A percentile compares a stretch with the other conserved stretches of the same genome.
Conservation (phyloP, 176 grass and related monocot genomes). For the Oryza brachyantha region DNA sequence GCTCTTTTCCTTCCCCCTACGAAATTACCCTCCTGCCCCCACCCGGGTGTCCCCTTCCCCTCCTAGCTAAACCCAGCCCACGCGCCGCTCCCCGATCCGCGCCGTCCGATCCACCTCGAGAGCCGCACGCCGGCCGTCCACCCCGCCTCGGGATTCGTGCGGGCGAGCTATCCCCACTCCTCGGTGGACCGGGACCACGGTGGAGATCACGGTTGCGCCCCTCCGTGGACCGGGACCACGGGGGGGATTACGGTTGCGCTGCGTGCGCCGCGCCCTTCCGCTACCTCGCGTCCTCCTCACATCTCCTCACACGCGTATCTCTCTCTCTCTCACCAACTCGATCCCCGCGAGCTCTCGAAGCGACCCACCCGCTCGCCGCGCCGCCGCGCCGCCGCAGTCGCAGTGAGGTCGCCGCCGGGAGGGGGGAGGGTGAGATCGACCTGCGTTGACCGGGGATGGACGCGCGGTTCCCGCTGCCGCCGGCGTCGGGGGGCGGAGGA, state of each 20-base stretch:
- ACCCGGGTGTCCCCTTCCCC: too few relatives aligned
- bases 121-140: background rate
- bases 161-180: too few relatives aligned
- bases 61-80: background rate
- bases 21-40: constrained; percentile 34
- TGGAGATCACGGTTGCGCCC: background rate
- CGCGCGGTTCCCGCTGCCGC: constrained; percentile 40
- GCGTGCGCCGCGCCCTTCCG: too few relatives aligned
- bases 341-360: background rate
- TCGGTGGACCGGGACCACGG: constrained; percentile 27
- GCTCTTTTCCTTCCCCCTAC: background rate
- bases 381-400: constrained; percentile 1
- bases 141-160: background rate
- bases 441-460: constrained; percentile 23
- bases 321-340: background rate
- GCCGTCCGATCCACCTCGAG: background rate
- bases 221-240: too few relatives aligned
- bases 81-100: background rate
- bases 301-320: background rate
- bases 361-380: background rate
- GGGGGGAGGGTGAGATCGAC: too few relatives aligned
- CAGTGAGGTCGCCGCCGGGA: background rate
- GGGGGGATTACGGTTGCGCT: too few relatives aligned
- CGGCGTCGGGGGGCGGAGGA: constrained; percentile 11
- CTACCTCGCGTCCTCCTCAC: too few relatives aligned